Base-by-base conservation (phyloP, 768 basidiomycete genomes). In the Dendrothele bispora region DNA sequence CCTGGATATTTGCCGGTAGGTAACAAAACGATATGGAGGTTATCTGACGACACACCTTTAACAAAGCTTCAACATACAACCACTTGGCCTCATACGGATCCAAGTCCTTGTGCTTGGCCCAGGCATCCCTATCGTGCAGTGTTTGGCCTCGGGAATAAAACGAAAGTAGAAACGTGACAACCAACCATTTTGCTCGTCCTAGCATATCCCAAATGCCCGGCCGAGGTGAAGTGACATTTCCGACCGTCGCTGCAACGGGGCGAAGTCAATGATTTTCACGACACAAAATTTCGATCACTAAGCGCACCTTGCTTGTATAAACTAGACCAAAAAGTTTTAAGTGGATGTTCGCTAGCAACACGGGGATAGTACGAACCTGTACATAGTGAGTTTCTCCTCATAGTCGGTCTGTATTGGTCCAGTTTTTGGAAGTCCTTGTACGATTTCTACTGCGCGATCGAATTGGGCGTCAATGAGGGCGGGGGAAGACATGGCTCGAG, bases 371-470 rank as follows among this genome's bases (percentile, higher is more conserved):
- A 62, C 78, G 27, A 51, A 86, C 87, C 91, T 91, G 63, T 98
- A 98, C 82, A 98, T 91, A 10, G 83, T 80, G 12, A 98, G 70
- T 64, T 98, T 98, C 63, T 95, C 93, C 55, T 97, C 94, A 62
- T 98, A 97, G 54, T 82, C 89, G 0, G 94, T 97, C 65, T 97
- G 93, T 59, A 98, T 93, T 25, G 94, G 92, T 1, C 95, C 93
- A 8, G 83, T 91, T 74, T 95, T 95, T 1, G 95, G 93, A 26
- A 97, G 72, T 49, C 88, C 71, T 63, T 98, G 95, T 4, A 97
- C 86, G 46, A 98, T 95, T 66, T 95, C 87, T 8, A 98, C 94
- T 3, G 95, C 93, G 24, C 94, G 82, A 71, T 92, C 83, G 67
- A 98, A 98, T 65, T 95, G 92, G 40, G 80, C 79, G 55, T 90